Evolutionary conservation across 1,284 basidiomycete species (phyloP), one percentile per base, ranked within the genome.

Genomic region (Malassezia sympodialis): DNA sequence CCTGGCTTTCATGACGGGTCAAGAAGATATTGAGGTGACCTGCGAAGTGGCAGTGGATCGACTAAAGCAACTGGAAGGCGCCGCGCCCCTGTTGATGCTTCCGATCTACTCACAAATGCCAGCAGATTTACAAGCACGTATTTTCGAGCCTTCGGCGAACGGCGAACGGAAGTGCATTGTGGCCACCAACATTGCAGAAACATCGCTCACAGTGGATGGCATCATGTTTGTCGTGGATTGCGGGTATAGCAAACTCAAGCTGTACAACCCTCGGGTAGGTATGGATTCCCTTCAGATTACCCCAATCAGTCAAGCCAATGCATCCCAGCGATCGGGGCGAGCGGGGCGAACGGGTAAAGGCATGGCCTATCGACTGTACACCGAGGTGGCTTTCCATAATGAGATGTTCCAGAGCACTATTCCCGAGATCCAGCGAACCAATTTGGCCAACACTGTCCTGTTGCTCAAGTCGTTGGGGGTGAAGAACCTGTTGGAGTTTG

Each of bases 61-160:
- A 11, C 79, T 98, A 17, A 81, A 82, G 1, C 90, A 96, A 69
- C 79, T 98, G 14, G 88, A 96, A 67, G 89, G 96, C 15, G 87
- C 90, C 7, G 79, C 87, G 0, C 83, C 85, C 1, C 77, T 98
- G 26, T 83, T 90, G 0, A 84, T 98, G 2, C 78, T 98, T 15
- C 94, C 94, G 1, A 98, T 98, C 68, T 98, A 99, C 77, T 98
- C 94, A 2, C 93, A 96, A 74, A 96, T 98, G 93, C 94, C 94
- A 2, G 91, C 94, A 1, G 94, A 98, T 77, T 78, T 98, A 30
- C 94, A 99, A 74, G 91, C 94, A 12, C 93, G 91, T 76, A 98
- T 99, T 66, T 98, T 98, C 69, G 86, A 91, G 61, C 84, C 91
- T 2, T 91, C 93, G 0, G 79, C 83, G n/a, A 89, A 96, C 74